Evolutionary conservation across 148 eudicot species (phyloP).

Genomic region (Rheum nobile): DNA sequence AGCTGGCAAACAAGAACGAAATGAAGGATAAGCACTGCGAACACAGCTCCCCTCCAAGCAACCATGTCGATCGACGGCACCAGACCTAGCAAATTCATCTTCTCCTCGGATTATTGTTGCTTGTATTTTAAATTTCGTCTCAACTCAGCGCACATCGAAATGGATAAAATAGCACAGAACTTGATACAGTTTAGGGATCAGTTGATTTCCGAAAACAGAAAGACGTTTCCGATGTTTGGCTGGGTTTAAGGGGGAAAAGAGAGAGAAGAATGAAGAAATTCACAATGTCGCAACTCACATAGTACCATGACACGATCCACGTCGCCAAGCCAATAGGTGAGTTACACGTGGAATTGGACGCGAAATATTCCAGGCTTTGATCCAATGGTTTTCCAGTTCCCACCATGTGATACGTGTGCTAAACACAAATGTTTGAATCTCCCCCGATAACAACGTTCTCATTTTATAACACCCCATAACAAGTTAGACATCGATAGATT

Average conservation of each 20-base stretch:
- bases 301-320: not conserved
- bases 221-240: not conserved
- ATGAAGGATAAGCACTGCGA: constrained; percentile 49
- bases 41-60: constrained; percentile 62
- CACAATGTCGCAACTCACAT: not conserved
- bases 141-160: not conserved
- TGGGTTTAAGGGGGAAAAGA: not conserved
- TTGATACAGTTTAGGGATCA: not conserved
- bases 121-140: not conserved
- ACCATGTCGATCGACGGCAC: constrained; percentile 40
- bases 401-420: too few relatives aligned
- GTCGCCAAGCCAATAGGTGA: not conserved
- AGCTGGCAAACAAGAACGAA: constrained; percentile 71
- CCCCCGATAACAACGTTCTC: too few relatives aligned
- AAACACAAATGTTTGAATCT: too few relatives aligned
- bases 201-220: not conserved
- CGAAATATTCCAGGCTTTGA: too few relatives aligned
- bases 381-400: too few relatives aligned
- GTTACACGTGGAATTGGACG: not conserved
- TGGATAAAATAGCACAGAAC: not conserved
- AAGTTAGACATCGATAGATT: too few relatives aligned
- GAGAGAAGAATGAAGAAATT: not conserved
- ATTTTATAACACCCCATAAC: too few relatives aligned
- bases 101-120: not conserved
- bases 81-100: constrained; percentile 27